Percentiles rank a stretch among this genome's conserved stretches.
Conservation (phyloP, 192 early-diverging fungal genomes). For the Rhizophlyctis rosea region DNA sequence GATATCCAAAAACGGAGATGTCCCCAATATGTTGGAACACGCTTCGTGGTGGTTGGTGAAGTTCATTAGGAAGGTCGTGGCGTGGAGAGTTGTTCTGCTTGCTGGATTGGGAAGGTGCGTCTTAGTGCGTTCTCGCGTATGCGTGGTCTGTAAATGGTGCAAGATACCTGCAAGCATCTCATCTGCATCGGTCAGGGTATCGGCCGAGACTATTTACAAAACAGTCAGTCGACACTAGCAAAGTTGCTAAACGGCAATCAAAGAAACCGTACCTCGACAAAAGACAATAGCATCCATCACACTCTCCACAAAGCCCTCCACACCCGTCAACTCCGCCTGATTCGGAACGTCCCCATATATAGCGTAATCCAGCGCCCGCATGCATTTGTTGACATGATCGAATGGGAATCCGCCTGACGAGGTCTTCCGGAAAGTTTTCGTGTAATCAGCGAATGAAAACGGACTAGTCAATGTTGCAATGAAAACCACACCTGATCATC, state of each 20-base stretch:
- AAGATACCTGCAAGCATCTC: too few species aligned
- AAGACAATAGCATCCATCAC: not conserved
- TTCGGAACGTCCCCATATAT: not conserved
- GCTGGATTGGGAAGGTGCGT: too few species aligned
- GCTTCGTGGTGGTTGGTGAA: conserved; percentile 9
- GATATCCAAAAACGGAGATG: not conserved
- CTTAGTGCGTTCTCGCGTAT: too few species aligned
- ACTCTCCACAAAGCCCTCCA: not conserved
- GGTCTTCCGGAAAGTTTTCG: not conserved
- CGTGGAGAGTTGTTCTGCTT: too few species aligned
- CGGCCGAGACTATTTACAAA: too few species aligned
- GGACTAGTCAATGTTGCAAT: not conserved
- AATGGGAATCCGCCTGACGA: not conserved
- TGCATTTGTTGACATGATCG: not conserved
- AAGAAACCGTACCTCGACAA: conserved; percentile 1
- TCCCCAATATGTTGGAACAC: conserved; percentile 8
- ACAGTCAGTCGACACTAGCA: too few species aligned
- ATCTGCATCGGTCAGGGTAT: too few species aligned
- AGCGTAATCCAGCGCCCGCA: conserved; percentile 10
- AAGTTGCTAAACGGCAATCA: too few species aligned
- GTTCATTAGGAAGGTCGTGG: conserved; percentile 22
- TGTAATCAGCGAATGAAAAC: too few species aligned
- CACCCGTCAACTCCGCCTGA: not conserved
- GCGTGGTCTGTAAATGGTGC: too few species aligned
- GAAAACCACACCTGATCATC: not conserved